These are phyloP conservation scores for Daldinia loculata DNA, from an alignment of 495 filamentous ascomycete genomes.

Conservation along the genomic window DNA sequence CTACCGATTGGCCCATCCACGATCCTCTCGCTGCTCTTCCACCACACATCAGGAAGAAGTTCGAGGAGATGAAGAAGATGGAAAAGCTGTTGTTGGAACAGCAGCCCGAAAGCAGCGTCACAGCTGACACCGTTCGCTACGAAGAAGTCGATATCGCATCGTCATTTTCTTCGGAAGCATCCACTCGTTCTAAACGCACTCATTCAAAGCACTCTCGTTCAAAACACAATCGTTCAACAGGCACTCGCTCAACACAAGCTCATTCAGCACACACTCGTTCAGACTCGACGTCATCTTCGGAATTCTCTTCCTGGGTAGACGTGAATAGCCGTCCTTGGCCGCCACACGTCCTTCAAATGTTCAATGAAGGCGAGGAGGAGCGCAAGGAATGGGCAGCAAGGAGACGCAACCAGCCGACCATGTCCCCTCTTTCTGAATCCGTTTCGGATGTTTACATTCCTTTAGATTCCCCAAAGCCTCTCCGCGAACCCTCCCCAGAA, in stretches of 20 bases:
- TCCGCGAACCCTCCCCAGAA: neutral
- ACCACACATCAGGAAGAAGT: slow-evolving; percentile 8
- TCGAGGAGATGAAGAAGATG: slow-evolving; percentile 18
- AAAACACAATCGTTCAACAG: neutral
- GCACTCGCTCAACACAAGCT: neutral
- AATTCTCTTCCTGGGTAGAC: slow-evolving; percentile 21
- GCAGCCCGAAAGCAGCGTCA: neutral
- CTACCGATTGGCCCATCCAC: slow-evolving; percentile 6
- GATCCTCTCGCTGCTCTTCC: slow-evolving; percentile 11
- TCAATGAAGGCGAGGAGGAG: slow-evolving; percentile 4
- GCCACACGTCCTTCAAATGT: slow-evolving; percentile 7
- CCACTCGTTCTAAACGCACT: neutral
- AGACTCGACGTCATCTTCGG: neutral
- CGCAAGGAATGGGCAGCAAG: neutral
- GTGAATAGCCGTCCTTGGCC: slow-evolving; percentile 18
- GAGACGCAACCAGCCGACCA: neutral
- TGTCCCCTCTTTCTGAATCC: slow-evolving; percentile 9
- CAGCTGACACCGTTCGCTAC: slow-evolving; percentile 20
- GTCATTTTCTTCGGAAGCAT: slow-evolving; percentile 11
- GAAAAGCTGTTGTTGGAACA: neutral
- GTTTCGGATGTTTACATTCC: neutral
- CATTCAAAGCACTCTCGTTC: neutral
- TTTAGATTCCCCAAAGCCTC: neutral
- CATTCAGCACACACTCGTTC: neutral
- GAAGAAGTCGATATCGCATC: slow-evolving; percentile 13